These are phyloP conservation scores for Aristolochia contorta DNA, from an alignment of 164 flowering plant genomes.

Conservation along the genomic window DNA sequence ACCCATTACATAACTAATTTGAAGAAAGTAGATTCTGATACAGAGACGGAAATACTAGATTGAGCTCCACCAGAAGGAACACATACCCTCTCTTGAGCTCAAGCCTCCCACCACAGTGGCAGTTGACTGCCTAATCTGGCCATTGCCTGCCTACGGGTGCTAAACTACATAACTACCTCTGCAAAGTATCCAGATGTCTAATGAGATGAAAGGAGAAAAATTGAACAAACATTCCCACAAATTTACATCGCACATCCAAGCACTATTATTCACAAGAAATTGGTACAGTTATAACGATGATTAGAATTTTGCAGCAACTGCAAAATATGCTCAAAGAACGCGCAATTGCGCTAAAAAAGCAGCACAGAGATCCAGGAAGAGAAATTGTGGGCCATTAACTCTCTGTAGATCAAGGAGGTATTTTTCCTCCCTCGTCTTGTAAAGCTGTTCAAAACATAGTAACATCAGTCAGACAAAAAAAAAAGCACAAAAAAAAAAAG, in stretches of 20 bases:
- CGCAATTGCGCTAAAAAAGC: slow-evolving; percentile 23
- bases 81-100: no score
- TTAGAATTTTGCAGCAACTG: not conserved
- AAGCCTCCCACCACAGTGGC: slow-evolving; percentile 4
- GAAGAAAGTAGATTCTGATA: no score
- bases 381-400: slow-evolving; percentile 17
- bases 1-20: no score
- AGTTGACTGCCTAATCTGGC: slow-evolving; percentile 1
- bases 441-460: slow-evolving; percentile 10
- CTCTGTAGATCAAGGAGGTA: slow-evolving; percentile 23
- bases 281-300: not conserved
- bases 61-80: no score
- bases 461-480: not conserved
- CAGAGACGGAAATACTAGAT: no score
- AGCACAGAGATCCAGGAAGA: slow-evolving; percentile 22
- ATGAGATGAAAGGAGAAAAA: not conserved
- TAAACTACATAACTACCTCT: not conserved
- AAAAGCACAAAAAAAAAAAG: not conserved
- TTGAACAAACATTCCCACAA: not conserved
- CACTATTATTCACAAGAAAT: slow-evolving; percentile 1
- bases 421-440: slow-evolving; percentile 23
- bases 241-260: not conserved
- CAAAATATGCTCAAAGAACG: slow-evolving; percentile 9
- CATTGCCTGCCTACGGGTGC: slow-evolving; percentile 5
- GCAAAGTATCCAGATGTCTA: not conserved